Percentiles rank a stretch among this genome's conserved stretches.
These are phyloP conservation scores for Thinopyrum elongatum DNA, from an alignment of 176 grass and related monocot genomes.

Conservation along the genomic window DNA sequence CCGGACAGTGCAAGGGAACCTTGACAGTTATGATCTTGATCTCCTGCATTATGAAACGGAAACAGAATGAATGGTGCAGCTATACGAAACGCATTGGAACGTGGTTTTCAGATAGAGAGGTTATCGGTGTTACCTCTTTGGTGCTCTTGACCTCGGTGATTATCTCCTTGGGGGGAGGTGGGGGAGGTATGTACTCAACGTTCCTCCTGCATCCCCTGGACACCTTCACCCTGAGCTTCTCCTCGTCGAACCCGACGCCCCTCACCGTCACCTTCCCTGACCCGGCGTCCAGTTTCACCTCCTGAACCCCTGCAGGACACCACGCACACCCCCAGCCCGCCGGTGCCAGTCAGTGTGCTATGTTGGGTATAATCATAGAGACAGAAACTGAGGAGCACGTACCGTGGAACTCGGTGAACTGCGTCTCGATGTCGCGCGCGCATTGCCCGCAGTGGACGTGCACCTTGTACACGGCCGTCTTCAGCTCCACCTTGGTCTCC, in stretches of 20 bases:
- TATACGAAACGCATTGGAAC: not conserved
- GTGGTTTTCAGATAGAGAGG: not conserved
- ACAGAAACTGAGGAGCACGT: not conserved
- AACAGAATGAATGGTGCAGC: not conserved
- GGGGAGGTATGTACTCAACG: conserved; percentile 55
- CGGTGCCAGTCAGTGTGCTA: not conserved
- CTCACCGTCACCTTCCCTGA: conserved; percentile 64
- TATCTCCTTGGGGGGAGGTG: conserved; percentile 30
- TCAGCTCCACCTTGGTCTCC: not conserved
- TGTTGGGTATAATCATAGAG: not conserved
- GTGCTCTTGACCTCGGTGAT: conserved; percentile 53
- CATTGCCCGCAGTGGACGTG: conserved; percentile 77
- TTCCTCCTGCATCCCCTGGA: conserved; percentile 58
- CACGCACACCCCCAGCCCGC: too few species aligned
- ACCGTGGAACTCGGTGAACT: conserved; percentile 63
- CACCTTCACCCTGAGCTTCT: conserved; percentile 59
- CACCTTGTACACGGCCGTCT: conserved; percentile 66
- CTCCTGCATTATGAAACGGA: conserved; percentile 23
- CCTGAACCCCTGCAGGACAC: conserved; percentile 51
- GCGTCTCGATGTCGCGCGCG: conserved; percentile 38
- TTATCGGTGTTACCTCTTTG: conserved; percentile 45
- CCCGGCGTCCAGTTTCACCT: conserved; percentile 63
- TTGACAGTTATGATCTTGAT: conserved; percentile 57
- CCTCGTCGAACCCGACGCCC: conserved; percentile 55
- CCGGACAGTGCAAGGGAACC: conserved; percentile 68